Conservation (phyloP, 139 green algal species). For the Zygnema circumcarinatum region DNA sequence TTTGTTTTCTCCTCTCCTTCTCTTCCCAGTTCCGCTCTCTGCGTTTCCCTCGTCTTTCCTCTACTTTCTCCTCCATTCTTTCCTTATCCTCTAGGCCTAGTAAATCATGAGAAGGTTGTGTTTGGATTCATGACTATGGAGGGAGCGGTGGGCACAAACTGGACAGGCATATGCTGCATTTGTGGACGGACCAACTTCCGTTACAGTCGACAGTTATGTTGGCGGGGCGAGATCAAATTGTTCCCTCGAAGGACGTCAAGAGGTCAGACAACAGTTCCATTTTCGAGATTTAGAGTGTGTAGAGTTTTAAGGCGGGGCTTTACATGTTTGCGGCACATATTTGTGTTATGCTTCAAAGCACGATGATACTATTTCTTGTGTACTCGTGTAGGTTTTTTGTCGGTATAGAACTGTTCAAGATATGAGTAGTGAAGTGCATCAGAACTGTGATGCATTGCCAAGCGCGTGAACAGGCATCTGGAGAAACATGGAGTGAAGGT, state of each 20-base stretch:
- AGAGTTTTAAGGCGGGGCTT: too few relatives aligned
- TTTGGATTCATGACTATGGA: too few relatives aligned
- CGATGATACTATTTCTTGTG: background rate
- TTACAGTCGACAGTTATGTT: constrained; percentile 29
- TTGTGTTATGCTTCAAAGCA: background rate
- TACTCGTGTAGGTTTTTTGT: background rate
- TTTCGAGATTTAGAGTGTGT: background rate
- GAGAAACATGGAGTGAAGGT: constrained; percentile 22
- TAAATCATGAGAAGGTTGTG: too few relatives aligned
- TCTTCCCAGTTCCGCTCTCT: too few relatives aligned
- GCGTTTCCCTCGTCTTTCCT: too few relatives aligned
- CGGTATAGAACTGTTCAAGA: background rate
- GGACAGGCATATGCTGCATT: constrained; percentile 34
- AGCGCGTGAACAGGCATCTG: constrained; percentile 31
- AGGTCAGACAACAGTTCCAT: constrained; percentile 6
- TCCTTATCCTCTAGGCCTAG: too few relatives aligned
- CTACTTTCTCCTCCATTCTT: too few relatives aligned
- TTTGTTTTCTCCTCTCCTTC: too few relatives aligned
- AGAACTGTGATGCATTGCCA: background rate
- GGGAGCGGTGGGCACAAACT: too few relatives aligned
- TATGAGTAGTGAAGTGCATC: background rate
- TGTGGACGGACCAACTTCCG: constrained; percentile 41
- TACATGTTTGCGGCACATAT: too few relatives aligned
- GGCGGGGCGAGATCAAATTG: constrained; percentile 36
- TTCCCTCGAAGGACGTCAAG: constrained; percentile 38